Evolutionary conservation across 2,329 filamentous ascomycete genomes (phyloP).

Genomic region (Sarocladiaceae sp.): DNA sequence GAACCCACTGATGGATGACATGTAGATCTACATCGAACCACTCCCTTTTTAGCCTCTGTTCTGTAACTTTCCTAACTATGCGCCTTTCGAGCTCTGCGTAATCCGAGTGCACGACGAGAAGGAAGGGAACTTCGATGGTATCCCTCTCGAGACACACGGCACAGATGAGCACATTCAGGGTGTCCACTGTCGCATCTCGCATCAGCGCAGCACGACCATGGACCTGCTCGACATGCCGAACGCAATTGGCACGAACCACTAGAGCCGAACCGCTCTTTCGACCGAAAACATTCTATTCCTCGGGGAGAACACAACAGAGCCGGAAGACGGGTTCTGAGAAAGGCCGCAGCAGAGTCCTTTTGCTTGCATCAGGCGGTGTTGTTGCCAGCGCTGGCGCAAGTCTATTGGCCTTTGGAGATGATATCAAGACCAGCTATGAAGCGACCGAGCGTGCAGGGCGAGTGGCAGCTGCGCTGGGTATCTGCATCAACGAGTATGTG

Average conservation of each 20-base stretch:
- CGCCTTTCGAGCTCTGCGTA: not conserved
- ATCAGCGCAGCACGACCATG: slow-evolving; percentile 32
- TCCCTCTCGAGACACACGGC: not conserved
- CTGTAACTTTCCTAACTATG: not conserved
- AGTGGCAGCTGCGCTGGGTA: slow-evolving; percentile 67
- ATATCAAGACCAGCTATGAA: slow-evolving; percentile 72
- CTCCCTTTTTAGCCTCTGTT: not conserved
- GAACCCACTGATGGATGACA: slow-evolving; percentile 7
- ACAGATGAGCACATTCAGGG: slow-evolving; percentile 38
- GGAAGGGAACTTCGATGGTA: not conserved
- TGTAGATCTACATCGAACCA: not conserved
- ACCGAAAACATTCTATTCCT: slow-evolving; percentile 21
- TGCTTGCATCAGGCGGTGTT: slow-evolving; percentile 49
- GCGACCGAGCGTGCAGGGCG: slow-evolving; percentile 74
- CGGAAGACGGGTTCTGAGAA: slow-evolving; percentile 12
- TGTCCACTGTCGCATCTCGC: slow-evolving; percentile 33
- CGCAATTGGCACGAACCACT: slow-evolving; percentile 30
- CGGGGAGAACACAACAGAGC: slow-evolving; percentile 18
- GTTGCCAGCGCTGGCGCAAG: slow-evolving; percentile 41
- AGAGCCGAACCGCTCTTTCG: slow-evolving; percentile 18
- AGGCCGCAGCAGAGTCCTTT: slow-evolving; percentile 26
- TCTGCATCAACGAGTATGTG: slow-evolving; percentile 83
- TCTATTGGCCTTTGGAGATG: slow-evolving; percentile 54
- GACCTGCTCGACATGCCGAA: slow-evolving; percentile 43
- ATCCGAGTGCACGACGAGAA: not conserved